phyloP scores from a whole-genome alignment of 495 filamentous ascomycete species.

The Ramalina peruviana region DNA sequence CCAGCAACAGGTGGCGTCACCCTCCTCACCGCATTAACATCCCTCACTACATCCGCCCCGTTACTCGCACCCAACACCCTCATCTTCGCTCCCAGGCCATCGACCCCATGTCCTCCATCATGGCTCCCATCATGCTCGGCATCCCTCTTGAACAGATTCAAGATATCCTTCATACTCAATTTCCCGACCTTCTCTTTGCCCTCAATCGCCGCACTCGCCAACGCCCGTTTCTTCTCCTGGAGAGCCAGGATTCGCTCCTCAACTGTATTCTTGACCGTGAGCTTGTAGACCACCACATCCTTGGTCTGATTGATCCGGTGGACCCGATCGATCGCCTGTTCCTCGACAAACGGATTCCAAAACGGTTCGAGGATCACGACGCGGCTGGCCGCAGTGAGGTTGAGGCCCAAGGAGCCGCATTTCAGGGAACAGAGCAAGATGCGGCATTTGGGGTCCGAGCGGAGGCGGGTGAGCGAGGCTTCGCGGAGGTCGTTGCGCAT shows the following conservation, averaged over 20 bases:
- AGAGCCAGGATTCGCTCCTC: slow-evolving; percentile 87
- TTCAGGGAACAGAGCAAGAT: slow-evolving; percentile 85
- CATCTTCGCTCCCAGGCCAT: slow-evolving; percentile 12
- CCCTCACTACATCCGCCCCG: slow-evolving; percentile 24
- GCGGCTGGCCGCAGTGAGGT: slow-evolving; percentile 82
- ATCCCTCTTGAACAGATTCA: slow-evolving; percentile 75
- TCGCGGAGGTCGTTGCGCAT: slow-evolving; percentile 93
- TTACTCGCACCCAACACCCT: slow-evolving; percentile 23
- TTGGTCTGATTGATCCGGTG: slow-evolving; percentile 90
- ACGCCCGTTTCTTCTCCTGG: slow-evolving; percentile 79
- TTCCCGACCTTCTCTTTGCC: slow-evolving; percentile 61
- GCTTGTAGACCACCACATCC: slow-evolving; percentile 86
- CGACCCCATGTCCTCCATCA: slow-evolving; percentile 18
- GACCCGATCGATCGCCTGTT: slow-evolving; percentile 96
- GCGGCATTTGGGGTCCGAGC: slow-evolving; percentile 56
- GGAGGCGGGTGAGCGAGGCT: slow-evolving; percentile 60
- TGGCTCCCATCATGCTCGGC: slow-evolving; percentile 36
- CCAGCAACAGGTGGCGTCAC: slow-evolving; percentile 5
- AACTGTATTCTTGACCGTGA: slow-evolving; percentile 72
- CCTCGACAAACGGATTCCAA: slow-evolving; percentile 98
- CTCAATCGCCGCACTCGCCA: slow-evolving; percentile 75
- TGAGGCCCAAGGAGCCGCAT: slow-evolving; percentile 84
- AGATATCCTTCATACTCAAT: slow-evolving; percentile 83
- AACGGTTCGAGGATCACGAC: slow-evolving; percentile 95
- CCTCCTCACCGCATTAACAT: slow-evolving; percentile 1